Conservation (phyloP, 805 yeast species). For the Spathaspora arborariae region DNA sequence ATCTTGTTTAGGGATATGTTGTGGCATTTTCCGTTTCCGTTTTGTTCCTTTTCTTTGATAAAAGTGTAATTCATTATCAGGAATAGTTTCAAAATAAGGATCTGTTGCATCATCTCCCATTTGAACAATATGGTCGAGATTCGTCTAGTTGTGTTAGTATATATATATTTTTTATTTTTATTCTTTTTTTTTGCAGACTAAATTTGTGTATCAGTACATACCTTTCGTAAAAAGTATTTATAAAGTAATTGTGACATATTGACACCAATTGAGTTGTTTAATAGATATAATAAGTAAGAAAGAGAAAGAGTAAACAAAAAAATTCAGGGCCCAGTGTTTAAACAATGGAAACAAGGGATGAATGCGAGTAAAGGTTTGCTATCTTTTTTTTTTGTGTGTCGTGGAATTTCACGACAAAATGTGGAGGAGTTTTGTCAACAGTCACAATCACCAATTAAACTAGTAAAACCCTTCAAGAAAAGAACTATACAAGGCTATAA, state of each 20-base stretch:
- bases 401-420: background rate
- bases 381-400: background rate
- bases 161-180: background rate
- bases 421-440: too few relatives aligned
- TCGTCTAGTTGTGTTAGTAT: conserved; percentile 1
- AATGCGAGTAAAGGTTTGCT: background rate
- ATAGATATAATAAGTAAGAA: background rate
- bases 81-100: conserved; percentile 40
- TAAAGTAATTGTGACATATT: conserved; percentile 34
- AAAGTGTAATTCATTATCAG: conserved; percentile 37
- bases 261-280: too few relatives aligned
- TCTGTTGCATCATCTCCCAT: conserved; percentile 28
- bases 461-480: too few relatives aligned
- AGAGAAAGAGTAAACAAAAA: background rate
- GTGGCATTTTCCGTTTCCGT: conserved; percentile 35
- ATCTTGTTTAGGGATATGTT: conserved; percentile 30
- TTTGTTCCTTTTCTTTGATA: conserved; percentile 39
- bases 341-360: background rate
- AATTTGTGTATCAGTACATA: conserved; percentile 16
- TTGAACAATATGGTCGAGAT: conserved; percentile 18
- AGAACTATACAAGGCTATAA: too few relatives aligned
- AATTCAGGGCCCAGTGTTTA: background rate
- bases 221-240: conserved; percentile 34
- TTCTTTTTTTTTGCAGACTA: background rate
- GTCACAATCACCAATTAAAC: too few relatives aligned